Conservation (phyloP, 140 eudicot species). For the Stevia rebaudiana region DNA sequence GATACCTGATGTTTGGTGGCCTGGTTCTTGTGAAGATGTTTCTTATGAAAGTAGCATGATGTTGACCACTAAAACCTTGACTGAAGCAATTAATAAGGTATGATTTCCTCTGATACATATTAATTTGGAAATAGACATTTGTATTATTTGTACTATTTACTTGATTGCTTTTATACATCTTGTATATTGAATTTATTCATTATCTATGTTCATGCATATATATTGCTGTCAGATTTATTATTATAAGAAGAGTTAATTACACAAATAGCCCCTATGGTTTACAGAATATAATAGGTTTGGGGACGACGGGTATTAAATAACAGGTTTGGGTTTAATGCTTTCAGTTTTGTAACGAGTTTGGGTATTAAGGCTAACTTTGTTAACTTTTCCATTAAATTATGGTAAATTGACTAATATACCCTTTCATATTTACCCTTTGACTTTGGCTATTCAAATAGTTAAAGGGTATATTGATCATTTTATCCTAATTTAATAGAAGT, state of each 20-base stretch:
- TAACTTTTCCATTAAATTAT: no score
- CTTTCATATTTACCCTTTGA: no score
- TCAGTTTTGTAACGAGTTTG: no score
- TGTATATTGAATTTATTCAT: background rate
- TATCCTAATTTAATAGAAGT: no score
- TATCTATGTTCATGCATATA: background rate
- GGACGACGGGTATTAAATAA: no score
- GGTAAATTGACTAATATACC: no score
- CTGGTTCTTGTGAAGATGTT: constrained; percentile 83
- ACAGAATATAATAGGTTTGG: no score
- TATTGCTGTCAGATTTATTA: background rate
- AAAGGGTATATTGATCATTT: no score
- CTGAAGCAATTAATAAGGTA: constrained; percentile 77
- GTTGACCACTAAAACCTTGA: constrained; percentile 73
- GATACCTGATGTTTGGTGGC: constrained; percentile 99
- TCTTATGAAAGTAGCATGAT: constrained; percentile 88
- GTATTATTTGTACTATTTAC: background rate
- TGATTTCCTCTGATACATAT: background rate
- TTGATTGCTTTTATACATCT: background rate
- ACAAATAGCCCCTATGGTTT: no score
- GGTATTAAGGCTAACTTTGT: no score
- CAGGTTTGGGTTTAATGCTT: no score
- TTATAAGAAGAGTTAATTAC: background rate
- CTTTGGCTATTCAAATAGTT: no score
- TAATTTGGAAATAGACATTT: background rate